These are phyloP conservation scores for Mrakia blollopis DNA, from an alignment of 768 basidiomycete genomes.

Conservation along the genomic window DNA sequence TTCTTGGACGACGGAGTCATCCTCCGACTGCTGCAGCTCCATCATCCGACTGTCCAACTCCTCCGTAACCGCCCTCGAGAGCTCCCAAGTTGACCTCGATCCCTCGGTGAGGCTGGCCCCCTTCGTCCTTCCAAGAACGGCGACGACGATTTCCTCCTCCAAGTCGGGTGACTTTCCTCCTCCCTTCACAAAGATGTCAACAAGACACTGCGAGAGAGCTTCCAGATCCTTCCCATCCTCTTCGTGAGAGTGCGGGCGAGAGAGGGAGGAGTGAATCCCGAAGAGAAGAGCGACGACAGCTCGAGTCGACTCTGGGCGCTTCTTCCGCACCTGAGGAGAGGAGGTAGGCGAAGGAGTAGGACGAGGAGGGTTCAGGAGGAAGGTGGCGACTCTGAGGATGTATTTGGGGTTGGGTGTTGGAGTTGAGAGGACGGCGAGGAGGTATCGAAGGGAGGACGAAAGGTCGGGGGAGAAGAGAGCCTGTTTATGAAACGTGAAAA, in stretches of 20 bases:
- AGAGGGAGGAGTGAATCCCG: neutral
- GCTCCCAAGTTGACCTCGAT: constrained; percentile 7
- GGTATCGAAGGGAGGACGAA: neutral
- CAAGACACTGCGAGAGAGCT: neutral
- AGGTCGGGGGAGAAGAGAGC: neutral
- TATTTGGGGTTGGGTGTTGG: too few species aligned
- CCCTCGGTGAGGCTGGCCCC: neutral
- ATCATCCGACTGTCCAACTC: neutral
- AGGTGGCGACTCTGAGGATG: neutral
- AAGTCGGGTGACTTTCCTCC: neutral
- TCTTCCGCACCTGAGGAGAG: neutral
- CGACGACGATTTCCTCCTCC: neutral
- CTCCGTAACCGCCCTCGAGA: neutral
- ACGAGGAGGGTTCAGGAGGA: neutral
- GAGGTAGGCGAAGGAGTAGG: neutral
- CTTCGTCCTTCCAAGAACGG: neutral
- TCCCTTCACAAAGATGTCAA: constrained; percentile 19
- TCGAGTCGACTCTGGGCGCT: neutral
- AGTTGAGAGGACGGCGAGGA: neutral
- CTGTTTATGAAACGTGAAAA: neutral
- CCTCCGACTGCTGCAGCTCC: neutral
- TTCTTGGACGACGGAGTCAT: neutral
- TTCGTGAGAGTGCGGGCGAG: neutral
- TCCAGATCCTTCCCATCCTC: neutral
- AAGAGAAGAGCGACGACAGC: constrained; percentile 1